Evolutionary conservation across 495 filamentous ascomycete species (phyloP).

Genomic region (Glarea lozoyensis): DNA sequence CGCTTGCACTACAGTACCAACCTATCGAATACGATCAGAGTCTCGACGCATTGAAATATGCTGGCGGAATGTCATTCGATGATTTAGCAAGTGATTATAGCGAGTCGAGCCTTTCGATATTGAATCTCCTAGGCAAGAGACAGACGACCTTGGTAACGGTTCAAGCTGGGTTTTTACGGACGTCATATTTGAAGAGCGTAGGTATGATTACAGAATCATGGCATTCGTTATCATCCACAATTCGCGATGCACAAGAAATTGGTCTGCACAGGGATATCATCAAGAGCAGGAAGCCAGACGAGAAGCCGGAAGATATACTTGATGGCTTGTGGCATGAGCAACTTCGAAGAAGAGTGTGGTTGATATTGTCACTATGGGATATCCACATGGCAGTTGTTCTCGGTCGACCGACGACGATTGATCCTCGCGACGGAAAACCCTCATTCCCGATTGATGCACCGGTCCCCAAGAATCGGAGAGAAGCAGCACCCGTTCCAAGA

Average conservation of each 20-base stretch:
- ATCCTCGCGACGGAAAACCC: conserved; percentile 32
- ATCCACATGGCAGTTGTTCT: conserved; percentile 50
- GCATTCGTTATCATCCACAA: conserved; percentile 48
- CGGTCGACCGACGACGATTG: conserved; percentile 47
- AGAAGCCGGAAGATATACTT: conserved; percentile 30
- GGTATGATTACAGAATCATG: conserved; percentile 46
- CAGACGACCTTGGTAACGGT: conserved; percentile 45
- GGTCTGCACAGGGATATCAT: conserved; percentile 43
- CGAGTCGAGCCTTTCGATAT: conserved; percentile 42
- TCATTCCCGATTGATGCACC: conserved; percentile 28
- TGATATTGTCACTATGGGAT: conserved; percentile 50
- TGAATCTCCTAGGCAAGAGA: conserved; percentile 44
- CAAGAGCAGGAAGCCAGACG: conserved; percentile 27
- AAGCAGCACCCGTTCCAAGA: conserved; percentile 23
- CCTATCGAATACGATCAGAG: conserved; percentile 33
- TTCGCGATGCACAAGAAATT: conserved; percentile 55
- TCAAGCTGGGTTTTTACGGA: conserved; percentile 45
- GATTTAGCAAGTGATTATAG: conserved; percentile 50
- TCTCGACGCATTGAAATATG: conserved; percentile 45
- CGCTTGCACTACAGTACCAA: conserved; percentile 44
- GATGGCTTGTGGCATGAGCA: conserved; percentile 46
- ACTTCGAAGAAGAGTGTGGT: conserved; percentile 44
- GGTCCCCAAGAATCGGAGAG: conserved; percentile 25
- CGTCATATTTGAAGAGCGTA: conserved; percentile 37
- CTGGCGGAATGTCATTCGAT: conserved; percentile 50